phyloP scores from a whole-genome alignment of 139 green algal genomes.

The Eudorina sp. region DNA sequence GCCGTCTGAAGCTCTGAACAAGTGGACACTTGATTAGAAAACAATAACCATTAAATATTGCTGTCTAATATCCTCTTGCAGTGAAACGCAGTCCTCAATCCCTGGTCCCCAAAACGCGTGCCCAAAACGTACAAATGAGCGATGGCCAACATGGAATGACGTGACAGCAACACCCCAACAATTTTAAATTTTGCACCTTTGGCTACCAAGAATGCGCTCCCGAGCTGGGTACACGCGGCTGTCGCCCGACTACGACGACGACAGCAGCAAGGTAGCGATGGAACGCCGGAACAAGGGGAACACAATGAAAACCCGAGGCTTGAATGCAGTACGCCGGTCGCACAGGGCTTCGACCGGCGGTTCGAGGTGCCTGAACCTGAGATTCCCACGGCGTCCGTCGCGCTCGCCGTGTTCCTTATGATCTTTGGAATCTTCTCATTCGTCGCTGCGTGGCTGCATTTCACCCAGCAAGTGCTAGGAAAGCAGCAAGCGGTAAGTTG shows the following conservation, averaged over 20 bases:
- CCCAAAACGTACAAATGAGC: too few relatives aligned
- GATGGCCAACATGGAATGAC: too few relatives aligned
- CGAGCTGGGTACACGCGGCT: slow-evolving; percentile 26
- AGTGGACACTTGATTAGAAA: too few relatives aligned
- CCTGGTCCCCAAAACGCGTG: too few relatives aligned
- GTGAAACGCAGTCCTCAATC: too few relatives aligned
- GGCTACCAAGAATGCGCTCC: slow-evolving; percentile 7
- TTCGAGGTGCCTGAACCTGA: background rate
- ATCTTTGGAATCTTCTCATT: slow-evolving; percentile 58
- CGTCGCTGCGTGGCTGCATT: slow-evolving; percentile 69
- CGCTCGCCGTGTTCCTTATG: slow-evolving; percentile 61
- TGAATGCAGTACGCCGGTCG: too few relatives aligned
- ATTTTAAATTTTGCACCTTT: too few relatives aligned
- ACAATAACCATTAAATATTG: background rate
- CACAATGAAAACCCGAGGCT: too few relatives aligned
- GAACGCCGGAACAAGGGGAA: too few relatives aligned
- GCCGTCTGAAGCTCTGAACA: too few relatives aligned
- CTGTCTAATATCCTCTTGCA: background rate
- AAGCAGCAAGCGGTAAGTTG: slow-evolving; percentile 69
- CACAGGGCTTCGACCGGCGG: slow-evolving; percentile 29
- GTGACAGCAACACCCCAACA: too few relatives aligned
- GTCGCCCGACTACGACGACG: background rate
- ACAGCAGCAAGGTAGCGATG: slow-evolving; percentile 24
- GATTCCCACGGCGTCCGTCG: slow-evolving; percentile 50
- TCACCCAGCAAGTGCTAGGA: slow-evolving; percentile 65